These are phyloP conservation scores for Oryza longistaminata DNA, from an alignment of 176 grass and related monocot genomes.

Conservation along the genomic window DNA sequence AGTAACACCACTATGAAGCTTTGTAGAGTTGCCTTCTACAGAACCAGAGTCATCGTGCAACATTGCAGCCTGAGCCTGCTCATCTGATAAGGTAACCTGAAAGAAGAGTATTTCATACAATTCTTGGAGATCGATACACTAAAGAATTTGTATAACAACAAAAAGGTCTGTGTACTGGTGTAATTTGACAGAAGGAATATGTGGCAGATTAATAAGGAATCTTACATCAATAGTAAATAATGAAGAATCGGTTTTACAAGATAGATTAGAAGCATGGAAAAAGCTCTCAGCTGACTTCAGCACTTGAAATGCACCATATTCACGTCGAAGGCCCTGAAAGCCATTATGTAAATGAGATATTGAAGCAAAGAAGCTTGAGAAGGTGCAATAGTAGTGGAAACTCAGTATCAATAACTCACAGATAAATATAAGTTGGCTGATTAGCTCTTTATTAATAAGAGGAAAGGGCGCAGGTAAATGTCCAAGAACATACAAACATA, in stretches of 20 bases:
- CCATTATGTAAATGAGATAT: constrained; percentile 25
- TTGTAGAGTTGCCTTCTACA: constrained; percentile 33
- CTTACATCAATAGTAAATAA: constrained; percentile 81
- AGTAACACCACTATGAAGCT: constrained; percentile 24
- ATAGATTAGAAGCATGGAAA: constrained; percentile 59
- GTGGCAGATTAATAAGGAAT: constrained; percentile 18
- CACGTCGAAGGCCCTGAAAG: constrained; percentile 60
- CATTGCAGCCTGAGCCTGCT: constrained; percentile 39
- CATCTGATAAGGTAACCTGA: constrained; percentile 76
- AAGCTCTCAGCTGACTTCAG: constrained; percentile 73
- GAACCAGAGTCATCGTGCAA: constrained; percentile 26
- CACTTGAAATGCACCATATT: constrained; percentile 73
- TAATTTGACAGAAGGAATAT: not conserved
- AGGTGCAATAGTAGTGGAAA: not conserved
- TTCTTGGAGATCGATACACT: not conserved
- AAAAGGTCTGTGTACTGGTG: not conserved
- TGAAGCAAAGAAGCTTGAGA: constrained; percentile 19
- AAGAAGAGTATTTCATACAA: constrained; percentile 24
- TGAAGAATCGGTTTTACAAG: constrained; percentile 64
- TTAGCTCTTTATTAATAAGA: not conserved
- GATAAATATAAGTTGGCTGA: not conserved
- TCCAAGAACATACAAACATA: not conserved
- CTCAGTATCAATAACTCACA: constrained; percentile 2
- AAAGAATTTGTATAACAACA: not conserved
- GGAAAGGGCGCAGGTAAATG: not conserved